Conservation (phyloP, 208 protist species). For the Leishmania lainsoni region DNA sequence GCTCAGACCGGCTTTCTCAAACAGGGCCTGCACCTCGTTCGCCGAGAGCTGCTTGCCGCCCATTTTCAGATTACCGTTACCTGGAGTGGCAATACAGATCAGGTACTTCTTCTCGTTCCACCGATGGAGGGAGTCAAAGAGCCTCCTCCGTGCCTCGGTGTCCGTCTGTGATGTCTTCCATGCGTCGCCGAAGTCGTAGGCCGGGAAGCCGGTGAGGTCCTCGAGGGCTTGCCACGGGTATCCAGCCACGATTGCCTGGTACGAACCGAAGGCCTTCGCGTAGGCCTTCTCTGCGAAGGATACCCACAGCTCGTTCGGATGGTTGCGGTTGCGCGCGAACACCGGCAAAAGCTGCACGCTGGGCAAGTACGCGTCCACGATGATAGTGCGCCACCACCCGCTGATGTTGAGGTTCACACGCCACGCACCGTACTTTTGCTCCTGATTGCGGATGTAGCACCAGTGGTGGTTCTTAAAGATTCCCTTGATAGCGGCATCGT, state of each 20-base stretch:
- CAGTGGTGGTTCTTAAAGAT: conserved; percentile 55
- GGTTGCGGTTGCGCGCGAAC: conserved; percentile 50
- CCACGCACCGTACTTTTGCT: conserved; percentile 52
- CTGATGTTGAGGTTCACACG: conserved; percentile 61
- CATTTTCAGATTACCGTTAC: conserved; percentile 36
- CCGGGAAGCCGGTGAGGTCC: conserved; percentile 70
- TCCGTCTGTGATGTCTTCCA: conserved; percentile 49
- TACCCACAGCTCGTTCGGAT: conserved; percentile 76
- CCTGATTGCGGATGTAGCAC: conserved; percentile 39
- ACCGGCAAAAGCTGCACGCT: conserved; percentile 40
- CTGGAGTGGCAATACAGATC: conserved; percentile 59
- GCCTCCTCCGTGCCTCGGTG: conserved; percentile 27
- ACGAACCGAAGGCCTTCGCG: conserved; percentile 82
- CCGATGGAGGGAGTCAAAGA: conserved; percentile 49
- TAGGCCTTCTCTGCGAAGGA: conserved; percentile 86
- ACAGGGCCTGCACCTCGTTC: conserved; percentile 31
- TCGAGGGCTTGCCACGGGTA: conserved; percentile 60
- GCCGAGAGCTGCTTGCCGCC: conserved; percentile 26
- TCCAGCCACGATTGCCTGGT: conserved; percentile 67
- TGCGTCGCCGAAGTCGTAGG: conserved; percentile 42
- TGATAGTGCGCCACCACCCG: conserved; percentile 71
- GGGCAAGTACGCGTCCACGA: conserved; percentile 75
- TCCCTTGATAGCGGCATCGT: conserved; percentile 35
- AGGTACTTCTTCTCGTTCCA: conserved; percentile 64
- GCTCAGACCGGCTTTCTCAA: conserved; percentile 54